Evolutionary conservation across 352 stramenopile genomes (phyloP), one percentile per base, ranked within the genome.

Genomic region (Phytophthora podocarpi): DNA sequence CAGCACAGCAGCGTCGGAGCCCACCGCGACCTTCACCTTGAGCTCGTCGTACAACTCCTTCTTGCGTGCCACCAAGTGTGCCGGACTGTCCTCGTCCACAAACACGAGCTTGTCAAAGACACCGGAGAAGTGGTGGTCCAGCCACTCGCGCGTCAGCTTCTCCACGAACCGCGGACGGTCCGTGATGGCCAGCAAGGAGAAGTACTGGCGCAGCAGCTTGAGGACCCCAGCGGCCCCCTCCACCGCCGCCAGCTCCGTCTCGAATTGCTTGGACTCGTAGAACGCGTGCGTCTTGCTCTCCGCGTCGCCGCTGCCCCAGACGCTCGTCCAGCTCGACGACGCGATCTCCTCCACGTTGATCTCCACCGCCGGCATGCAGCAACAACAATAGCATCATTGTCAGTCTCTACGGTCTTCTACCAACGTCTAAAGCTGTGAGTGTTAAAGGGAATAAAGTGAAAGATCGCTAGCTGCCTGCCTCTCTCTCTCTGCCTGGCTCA

Each of bases 61-160:
- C 63, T 89, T 90, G 31, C 76, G 77, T 35, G 64, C 37, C 8
- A 82, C 41, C 11, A 76, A 21, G n/a, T 77, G 63, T 20, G 78
- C 74, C 13, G 59, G 50, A 18, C 43, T 59, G 28, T 69, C 74
- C 13, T 74, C 76, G 45, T 89, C 82, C 30, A 89, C 60, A 54
- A 93, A 88, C 36, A 90, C 59, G 18, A 93, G 72, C 51, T 86
- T 91, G 63, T 91, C 82, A 23, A 93, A 93, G 10, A 93, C 72
- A 5, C 78, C 81, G 4, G 52, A 11, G 35, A 85, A 91, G 51
- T 89, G 51, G 28, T 61, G 53, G 45, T 93, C 84, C 15, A 93
- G 59, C 84, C 84, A 93, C 69, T 89, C 81, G 37, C 82, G 77
- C 21, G 84, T 91, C n/a, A 71, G 65, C 46, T 80, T 88, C 64